Base-by-base conservation (phyloP, 108 stramenopile species). In the Fistulifera solaris region DNA sequence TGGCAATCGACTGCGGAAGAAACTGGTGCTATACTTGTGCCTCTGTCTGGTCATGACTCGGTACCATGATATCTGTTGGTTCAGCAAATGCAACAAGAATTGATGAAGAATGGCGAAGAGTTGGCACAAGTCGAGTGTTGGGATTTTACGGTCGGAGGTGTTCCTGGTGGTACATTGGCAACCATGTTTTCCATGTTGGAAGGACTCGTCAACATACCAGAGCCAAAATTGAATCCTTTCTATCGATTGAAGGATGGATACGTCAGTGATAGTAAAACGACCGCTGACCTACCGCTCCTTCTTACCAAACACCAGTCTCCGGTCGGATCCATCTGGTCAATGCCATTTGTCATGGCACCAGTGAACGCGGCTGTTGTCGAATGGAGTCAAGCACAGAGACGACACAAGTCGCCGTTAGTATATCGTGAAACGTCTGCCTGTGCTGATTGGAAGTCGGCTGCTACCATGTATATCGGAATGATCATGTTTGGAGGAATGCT, bases 51-150 rank as follows among this genome's bases (percentile, higher is more conserved):
- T 16, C 62, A 87, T 63, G 96, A 97, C 67, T 85, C 64, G 27
- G 65, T 97, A 21, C 96, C 96, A 3, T 90, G 85, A 84, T 93
- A 96, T 76, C 31, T 94, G 6, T 72, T 69, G 11, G 70, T 69
- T 14, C 52, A 58, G 41, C 40, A 65, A n/a, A 10, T 85, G 40
- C 62, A 70, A 25, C 61, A 81, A 38, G 35, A 42, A 14, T 52
- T 81, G 19, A 43, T 41, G 19, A 48, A 71, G 27, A 65, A 71
- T 8, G 53, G 46, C 27, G 70, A 70, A 16, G 46, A 63, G 42
- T 54, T 81, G 43, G 51, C 19, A 15, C 18, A 28, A 19, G 67
- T 81, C 19, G 65, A 64, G 21, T 83, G 59, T 58, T 59, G 62
- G 21, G 60, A 87, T 69, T 80, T 81, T 60, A 13, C 71, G 17